Evolutionary conservation across 2,329 filamentous ascomycete species (phyloP).

Genomic region (Colletotrichum coccodes): DNA sequence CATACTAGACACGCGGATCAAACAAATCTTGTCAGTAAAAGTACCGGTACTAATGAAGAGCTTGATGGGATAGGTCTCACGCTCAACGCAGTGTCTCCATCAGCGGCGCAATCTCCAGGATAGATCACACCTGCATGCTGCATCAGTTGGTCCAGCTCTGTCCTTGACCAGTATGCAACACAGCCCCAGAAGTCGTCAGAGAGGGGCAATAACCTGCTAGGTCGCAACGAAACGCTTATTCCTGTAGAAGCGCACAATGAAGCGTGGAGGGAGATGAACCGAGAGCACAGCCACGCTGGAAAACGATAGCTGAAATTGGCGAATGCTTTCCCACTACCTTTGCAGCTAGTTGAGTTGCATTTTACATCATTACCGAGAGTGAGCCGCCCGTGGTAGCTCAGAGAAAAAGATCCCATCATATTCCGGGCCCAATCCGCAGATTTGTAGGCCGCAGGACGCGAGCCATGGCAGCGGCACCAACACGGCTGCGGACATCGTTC

Average conservation of each 20-base stretch:
- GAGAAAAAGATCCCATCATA: neutral
- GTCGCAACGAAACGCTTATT: neutral
- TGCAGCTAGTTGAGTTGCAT: neutral
- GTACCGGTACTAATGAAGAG: rapidly evolving
- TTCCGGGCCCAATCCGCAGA: neutral
- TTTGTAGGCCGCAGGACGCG: neutral
- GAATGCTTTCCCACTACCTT: rapidly evolving
- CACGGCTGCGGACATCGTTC: neutral
- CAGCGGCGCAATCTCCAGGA: neutral
- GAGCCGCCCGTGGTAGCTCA: neutral
- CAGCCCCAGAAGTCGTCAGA: rapidly evolving
- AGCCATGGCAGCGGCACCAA: constrained; percentile 1
- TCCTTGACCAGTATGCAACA: rapidly evolving
- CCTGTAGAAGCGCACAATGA: neutral
- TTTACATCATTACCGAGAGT: rapidly evolving
- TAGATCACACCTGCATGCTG: neutral
- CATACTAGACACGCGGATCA: neutral
- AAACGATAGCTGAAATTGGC: neutral
- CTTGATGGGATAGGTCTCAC: neutral
- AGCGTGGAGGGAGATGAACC: neutral
- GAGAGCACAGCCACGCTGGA: constrained; percentile 1
- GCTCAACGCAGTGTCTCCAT: neutral
- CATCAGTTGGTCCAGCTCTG: neutral
- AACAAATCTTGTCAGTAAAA: neutral
- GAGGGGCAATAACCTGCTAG: rapidly evolving